Conservation (phyloP, 2,329 filamentous ascomycete genomes). For the Xylaria sp. region DNA sequence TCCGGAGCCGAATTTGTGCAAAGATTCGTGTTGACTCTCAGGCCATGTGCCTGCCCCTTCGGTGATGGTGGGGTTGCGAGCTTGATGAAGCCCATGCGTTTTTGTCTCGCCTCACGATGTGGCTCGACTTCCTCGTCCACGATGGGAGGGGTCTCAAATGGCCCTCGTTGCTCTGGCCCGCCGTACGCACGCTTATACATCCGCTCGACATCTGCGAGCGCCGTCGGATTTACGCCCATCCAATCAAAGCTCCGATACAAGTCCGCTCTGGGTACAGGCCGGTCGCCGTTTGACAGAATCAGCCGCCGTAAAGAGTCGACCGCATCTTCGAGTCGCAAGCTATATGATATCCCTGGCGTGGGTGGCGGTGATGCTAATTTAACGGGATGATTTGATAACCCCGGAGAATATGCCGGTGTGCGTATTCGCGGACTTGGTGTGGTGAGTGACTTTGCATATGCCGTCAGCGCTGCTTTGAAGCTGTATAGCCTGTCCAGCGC, state of each 20-base stretch:
- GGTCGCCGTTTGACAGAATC: conserved; percentile 50
- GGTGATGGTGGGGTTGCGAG: conserved; percentile 18
- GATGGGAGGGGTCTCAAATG: conserved; percentile 37
- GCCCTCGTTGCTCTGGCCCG: conserved; percentile 41
- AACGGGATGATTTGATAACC: conserved; percentile 21
- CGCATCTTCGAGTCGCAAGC: conserved; percentile 49
- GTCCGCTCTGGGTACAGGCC: conserved; percentile 45
- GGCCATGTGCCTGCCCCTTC: conserved; percentile 23
- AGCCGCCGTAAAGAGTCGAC: conserved; percentile 59
- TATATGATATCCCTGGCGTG: conserved; percentile 9
- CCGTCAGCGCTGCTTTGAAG: conserved; percentile 56
- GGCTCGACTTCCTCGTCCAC: conserved; percentile 10
- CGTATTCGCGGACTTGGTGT: conserved; percentile 12
- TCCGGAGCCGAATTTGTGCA: conserved; percentile 18
- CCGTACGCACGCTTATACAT: conserved; percentile 56
- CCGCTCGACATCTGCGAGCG: conserved; percentile 49
- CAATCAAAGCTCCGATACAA: conserved; percentile 53
- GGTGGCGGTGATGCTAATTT: conserved; percentile 9
- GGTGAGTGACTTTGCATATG: conserved; percentile 44
- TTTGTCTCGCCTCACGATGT: conserved; percentile 24
- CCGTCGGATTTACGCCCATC: conserved; percentile 46
- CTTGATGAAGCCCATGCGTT: conserved; percentile 13
- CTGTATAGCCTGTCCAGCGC: conserved; percentile 59
- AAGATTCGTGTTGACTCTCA: conserved; percentile 28
- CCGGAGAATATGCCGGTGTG: conserved; percentile 29